Evolutionary conservation across 805 yeast genomes (phyloP).

Genomic region (Kazachstania africana): DNA sequence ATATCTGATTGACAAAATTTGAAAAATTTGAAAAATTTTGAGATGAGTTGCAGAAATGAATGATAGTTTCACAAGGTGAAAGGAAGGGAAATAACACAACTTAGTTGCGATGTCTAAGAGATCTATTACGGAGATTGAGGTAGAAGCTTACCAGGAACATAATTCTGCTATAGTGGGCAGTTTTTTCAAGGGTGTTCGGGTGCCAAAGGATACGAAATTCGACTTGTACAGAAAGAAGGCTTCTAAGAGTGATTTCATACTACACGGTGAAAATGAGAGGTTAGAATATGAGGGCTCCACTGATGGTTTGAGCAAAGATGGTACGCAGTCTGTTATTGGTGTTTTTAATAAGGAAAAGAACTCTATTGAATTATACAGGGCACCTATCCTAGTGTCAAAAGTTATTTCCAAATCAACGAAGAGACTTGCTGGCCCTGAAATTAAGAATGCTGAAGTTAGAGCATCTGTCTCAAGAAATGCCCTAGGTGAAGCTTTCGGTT

Average conservation of each 20-base stretch:
- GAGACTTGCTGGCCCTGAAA: conserved; percentile 46
- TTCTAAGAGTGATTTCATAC: conserved; percentile 29
- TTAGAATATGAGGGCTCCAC: conserved; percentile 60
- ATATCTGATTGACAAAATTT: too few species aligned
- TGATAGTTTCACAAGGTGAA: too few species aligned
- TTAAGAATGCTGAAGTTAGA: conserved; percentile 41
- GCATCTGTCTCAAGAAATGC: conserved; percentile 57
- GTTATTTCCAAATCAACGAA: conserved; percentile 54
- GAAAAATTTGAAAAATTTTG: too few species aligned
- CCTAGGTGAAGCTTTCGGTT: conserved; percentile 93
- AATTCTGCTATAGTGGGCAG: conserved; percentile 49
- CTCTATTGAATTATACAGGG: conserved; percentile 49
- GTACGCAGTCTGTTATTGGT: conserved; percentile 55
- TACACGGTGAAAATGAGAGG: conserved; percentile 71
- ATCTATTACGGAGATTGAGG: conserved; percentile 9
- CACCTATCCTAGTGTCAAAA: conserved; percentile 50
- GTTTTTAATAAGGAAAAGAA: conserved; percentile 60
- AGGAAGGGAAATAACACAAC: too few species aligned
- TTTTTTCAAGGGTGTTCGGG: conserved; percentile 67
- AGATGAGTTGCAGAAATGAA: too few species aligned
- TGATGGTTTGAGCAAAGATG: conserved; percentile 26
- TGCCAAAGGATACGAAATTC: conserved; percentile 48
- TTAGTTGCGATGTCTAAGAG: conserved; percentile 8
- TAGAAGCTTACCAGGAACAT: conserved; percentile 32
- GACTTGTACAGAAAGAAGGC: conserved; percentile 43